Evolutionary conservation across 257 asterid genomes (phyloP).

Genomic region (Nicotiana tomentosiformis): DNA sequence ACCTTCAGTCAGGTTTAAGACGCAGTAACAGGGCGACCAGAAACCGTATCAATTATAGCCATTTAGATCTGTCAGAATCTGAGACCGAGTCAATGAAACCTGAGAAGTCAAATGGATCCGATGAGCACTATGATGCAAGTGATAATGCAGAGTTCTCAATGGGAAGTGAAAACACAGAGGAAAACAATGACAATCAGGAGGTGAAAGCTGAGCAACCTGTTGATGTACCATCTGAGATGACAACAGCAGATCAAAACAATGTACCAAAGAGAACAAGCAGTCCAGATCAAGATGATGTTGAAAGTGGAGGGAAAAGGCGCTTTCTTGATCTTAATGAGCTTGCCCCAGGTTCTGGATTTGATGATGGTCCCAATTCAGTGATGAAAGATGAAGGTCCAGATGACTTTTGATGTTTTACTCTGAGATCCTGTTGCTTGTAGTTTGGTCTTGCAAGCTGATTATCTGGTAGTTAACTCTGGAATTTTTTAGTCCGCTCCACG

Average conservation of each 20-base stretch:
- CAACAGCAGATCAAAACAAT: constrained; percentile 24
- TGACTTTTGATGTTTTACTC: constrained; percentile 27
- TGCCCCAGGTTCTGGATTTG: constrained; percentile 85
- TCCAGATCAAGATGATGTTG: constrained; percentile 40
- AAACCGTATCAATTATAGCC: constrained; percentile 64
- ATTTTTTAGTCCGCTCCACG: constrained; percentile 29
- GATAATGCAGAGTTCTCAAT: constrained; percentile 43
- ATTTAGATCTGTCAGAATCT: constrained; percentile 74
- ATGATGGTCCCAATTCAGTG: constrained; percentile 54
- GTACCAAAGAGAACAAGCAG: constrained; percentile 28
- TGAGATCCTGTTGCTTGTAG: constrained; percentile 13
- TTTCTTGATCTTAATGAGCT: constrained; percentile 91
- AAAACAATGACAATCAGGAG: constrained; percentile 33
- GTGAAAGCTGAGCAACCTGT: constrained; percentile 26
- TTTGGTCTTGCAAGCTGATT: constrained; percentile 36
- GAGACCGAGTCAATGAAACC: constrained; percentile 53
- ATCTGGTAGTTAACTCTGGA: constrained; percentile 33
- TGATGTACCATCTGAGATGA: constrained; percentile 33
- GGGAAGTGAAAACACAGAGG: constrained; percentile 52
- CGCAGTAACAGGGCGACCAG: constrained; percentile 87
- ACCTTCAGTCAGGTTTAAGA: constrained; percentile 65
- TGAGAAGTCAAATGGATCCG: constrained; percentile 38
- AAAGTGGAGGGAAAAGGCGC: constrained; percentile 41
- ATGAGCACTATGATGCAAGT: constrained; percentile 32
- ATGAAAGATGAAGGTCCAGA: constrained; percentile 42